Conservation (phyloP, 176 grass and related monocot species). For the Oryza officinalis region DNA sequence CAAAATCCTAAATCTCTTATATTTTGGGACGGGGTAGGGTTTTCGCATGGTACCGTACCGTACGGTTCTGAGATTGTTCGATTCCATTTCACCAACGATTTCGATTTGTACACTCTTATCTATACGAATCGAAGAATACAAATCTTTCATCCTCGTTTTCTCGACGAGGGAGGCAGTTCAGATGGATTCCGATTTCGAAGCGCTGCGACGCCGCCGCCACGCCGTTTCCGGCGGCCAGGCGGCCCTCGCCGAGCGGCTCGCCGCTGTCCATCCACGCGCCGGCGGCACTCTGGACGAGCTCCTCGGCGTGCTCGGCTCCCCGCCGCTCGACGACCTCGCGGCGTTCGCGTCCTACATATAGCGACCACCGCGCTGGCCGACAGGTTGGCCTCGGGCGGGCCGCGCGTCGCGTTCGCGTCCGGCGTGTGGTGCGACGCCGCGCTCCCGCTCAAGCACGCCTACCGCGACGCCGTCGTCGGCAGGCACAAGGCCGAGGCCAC, state of each 20-base stretch:
- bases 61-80: too few species aligned
- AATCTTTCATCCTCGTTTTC: too few species aligned
- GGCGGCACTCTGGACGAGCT: neutral
- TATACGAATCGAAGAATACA: too few species aligned
- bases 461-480: neutral
- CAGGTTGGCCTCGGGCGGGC: neutral
- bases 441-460: slow-evolving; percentile 13
- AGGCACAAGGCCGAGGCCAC: neutral
- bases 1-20: too few species aligned
- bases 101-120: too few species aligned
- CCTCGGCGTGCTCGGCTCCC: slow-evolving; percentile 9
- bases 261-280: slow-evolving; percentile 31
- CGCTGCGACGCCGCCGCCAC: too few species aligned
- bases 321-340: neutral
- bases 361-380: neutral
- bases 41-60: too few species aligned
- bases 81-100: too few species aligned
- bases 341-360: neutral
- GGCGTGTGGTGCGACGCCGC: slow-evolving; percentile 32
- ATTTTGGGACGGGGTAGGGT: too few species aligned
- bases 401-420: neutral
- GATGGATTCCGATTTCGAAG: too few species aligned
- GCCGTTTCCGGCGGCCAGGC: neutral
- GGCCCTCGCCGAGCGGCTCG: neutral
- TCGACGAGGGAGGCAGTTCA: too few species aligned